A percentile compares a stretch with the other conserved stretches of the same genome.
Conservation (phyloP, 1,284 basidiomycete species). For the Mycosarcoma mackinlayi region DNA sequence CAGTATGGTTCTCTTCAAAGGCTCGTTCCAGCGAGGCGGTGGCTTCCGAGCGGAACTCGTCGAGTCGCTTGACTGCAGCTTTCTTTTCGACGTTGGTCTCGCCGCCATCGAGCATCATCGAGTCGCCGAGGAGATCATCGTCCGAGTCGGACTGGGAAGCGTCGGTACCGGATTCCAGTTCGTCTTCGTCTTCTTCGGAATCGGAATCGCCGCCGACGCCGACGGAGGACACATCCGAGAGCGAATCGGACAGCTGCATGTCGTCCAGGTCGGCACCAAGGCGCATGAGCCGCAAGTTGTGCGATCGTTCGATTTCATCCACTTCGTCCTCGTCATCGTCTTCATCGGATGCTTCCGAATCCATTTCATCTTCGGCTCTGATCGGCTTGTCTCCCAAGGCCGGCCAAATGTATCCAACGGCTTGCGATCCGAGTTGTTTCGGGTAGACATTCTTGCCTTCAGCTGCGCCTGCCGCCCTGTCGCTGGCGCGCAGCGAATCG, state of each 20-base stretch:
- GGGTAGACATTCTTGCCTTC: constrained; percentile 18
- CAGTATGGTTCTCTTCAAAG: constrained; percentile 86
- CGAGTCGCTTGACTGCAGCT: constrained; percentile 50
- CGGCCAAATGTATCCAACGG: constrained; percentile 61
- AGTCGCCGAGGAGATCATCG: constrained; percentile 47
- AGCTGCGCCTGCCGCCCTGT: constrained; percentile 10
- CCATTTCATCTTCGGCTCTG: constrained; percentile 18
- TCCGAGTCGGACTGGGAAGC: constrained; percentile 33
- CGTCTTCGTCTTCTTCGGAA: constrained; percentile 37
- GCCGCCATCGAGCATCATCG: constrained; percentile 55
- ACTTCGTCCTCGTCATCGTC: constrained; percentile 47
- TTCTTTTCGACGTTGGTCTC: constrained; percentile 57
- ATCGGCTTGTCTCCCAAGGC: constrained; percentile 38
- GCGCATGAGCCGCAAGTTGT: constrained; percentile 50
- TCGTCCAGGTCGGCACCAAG: constrained; percentile 44
- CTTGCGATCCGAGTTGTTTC: constrained; percentile 40
- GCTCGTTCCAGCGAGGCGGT: constrained; percentile 84
- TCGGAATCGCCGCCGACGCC: constrained; percentile 53
- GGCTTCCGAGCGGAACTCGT: constrained; percentile 83
- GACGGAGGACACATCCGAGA: constrained; percentile 58
- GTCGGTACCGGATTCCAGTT: constrained; percentile 25
- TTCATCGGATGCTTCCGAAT: constrained; percentile 38
- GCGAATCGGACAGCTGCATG: constrained; percentile 44
- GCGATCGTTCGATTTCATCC: constrained; percentile 53
- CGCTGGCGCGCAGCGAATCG: constrained; percentile 50